A percentile compares a stretch with the other conserved stretches of the same genome.
Conservation (phyloP, 352 stramenopile species). For the Pythium insidiosum region DNA sequence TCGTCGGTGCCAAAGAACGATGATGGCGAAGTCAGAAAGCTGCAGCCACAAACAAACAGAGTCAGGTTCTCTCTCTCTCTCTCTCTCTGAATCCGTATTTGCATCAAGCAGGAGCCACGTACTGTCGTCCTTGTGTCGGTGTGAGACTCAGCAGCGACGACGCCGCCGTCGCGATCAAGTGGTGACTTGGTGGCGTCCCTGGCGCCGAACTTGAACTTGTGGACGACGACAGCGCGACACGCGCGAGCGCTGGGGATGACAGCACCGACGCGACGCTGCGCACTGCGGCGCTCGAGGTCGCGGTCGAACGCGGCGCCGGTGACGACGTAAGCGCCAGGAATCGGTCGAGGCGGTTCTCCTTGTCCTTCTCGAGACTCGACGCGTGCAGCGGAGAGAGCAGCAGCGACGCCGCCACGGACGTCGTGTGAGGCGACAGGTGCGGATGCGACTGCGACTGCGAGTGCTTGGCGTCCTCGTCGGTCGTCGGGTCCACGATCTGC, state of each 20-base stretch:
- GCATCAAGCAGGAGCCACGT: no score
- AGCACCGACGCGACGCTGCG: no score
- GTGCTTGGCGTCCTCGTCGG: constrained; percentile 5
- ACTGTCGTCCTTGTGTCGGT: constrained; percentile 8
- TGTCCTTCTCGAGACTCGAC: constrained; percentile 1
- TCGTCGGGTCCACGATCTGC: constrained; percentile 17
- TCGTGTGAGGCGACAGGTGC: constrained; percentile 11
- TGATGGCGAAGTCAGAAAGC: no score
- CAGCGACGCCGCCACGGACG: constrained; percentile 15
- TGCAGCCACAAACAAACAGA: no score
- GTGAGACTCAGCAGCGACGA: constrained; percentile 22
- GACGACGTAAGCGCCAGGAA: neutral
- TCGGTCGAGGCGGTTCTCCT: constrained; percentile 8
- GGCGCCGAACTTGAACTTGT: neutral
- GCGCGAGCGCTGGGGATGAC: no score
- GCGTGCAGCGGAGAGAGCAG: constrained; percentile 10
- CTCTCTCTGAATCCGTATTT: no score
- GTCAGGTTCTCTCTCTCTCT: no score
- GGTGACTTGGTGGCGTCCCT: constrained; percentile 8
- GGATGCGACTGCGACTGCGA: constrained; percentile 4
- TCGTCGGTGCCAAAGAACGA: no score
- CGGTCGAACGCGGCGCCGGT: no score
- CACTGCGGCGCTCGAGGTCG: no score
- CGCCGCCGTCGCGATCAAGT: constrained; percentile 18
- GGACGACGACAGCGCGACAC: no score